Conservation (phyloP, 1,284 basidiomycete species). For the Termitomyces sp. region DNA sequence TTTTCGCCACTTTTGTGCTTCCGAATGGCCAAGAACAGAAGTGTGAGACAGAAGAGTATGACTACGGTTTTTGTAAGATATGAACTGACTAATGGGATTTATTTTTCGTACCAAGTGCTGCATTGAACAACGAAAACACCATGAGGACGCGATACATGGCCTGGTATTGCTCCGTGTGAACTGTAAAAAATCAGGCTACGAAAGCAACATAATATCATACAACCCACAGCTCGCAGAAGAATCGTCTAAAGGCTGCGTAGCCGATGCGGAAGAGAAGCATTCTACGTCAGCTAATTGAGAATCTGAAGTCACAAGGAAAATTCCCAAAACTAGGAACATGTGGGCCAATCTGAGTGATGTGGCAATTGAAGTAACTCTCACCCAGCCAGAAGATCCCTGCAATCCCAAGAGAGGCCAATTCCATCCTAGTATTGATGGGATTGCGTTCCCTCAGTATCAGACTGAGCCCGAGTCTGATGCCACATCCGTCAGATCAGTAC, state of each 20-base stretch:
- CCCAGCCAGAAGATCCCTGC: slow-evolving; percentile 76
- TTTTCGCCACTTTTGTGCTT: slow-evolving; percentile 61
- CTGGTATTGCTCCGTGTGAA: slow-evolving; percentile 68
- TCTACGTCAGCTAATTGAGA: slow-evolving; percentile 75
- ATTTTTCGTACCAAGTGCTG: slow-evolving; percentile 46
- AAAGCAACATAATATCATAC: neutral
- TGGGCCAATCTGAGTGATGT: slow-evolving; percentile 11
- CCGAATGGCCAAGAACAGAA: slow-evolving; percentile 61
- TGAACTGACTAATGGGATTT: slow-evolving; percentile 8
- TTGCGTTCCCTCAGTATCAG: slow-evolving; percentile 58
- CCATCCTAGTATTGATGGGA: slow-evolving; percentile 73
- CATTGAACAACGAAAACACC: slow-evolving; percentile 73
- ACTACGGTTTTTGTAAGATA: slow-evolving; percentile 38
- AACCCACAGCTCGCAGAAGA: slow-evolving; percentile 52
- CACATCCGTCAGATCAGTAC: neutral
- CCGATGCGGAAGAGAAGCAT: slow-evolving; percentile 58
- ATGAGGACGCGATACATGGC: slow-evolving; percentile 78
- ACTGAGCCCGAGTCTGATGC: slow-evolving; percentile 55
- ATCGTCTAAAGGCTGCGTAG: slow-evolving; percentile 46
- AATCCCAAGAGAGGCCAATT: slow-evolving; percentile 64
- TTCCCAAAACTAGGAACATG: slow-evolving; percentile 53
- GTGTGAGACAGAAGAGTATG: slow-evolving; percentile 51
- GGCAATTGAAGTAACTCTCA: slow-evolving; percentile 30
- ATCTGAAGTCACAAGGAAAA: slow-evolving; percentile 65
- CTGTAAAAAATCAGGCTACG: slow-evolving; percentile 24